phyloP scores from a whole-genome alignment of 1,139 yeast species.

The Geotrichum restrictum region DNA sequence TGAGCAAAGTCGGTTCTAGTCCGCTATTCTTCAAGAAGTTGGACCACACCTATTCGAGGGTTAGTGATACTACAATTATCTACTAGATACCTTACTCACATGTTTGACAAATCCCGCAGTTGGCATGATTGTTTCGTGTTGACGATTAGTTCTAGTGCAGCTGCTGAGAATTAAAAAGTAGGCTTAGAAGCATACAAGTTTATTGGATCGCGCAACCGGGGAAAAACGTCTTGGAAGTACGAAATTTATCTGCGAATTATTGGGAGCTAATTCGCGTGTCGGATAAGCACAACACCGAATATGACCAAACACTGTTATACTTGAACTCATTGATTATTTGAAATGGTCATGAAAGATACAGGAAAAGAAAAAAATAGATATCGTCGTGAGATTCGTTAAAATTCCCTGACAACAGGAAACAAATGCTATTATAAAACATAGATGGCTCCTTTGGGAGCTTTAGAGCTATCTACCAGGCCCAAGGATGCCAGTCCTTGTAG shows the following conservation, averaged over 20 bases:
- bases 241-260: too few relatives aligned
- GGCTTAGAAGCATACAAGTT: too few relatives aligned
- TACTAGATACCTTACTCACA: conserved; percentile 2
- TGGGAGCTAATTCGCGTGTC: too few relatives aligned
- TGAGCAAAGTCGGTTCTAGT: conserved; percentile 38
- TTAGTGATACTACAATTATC: not conserved
- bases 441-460: conserved; percentile 18
- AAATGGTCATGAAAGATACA: too few relatives aligned
- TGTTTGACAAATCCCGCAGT: conserved; percentile 15
- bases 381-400: not conserved
- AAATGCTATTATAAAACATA: conserved; percentile 5
- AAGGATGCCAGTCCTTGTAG: conserved; percentile 15
- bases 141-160: not conserved
- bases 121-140: conserved; percentile 10
- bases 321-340: too few relatives aligned
- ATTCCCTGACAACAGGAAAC: not conserved
- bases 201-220: not conserved
- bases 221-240: too few relatives aligned
- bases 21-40: conserved; percentile 39
- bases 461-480: conserved; percentile 18
- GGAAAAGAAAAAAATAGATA: not conserved
- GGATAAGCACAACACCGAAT: too few relatives aligned
- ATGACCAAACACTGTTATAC: too few relatives aligned
- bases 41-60: conserved; percentile 34
- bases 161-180: not conserved